Base-by-base conservation (phyloP, 73 alveolate species). In the Paramecium primaurelia region DNA sequence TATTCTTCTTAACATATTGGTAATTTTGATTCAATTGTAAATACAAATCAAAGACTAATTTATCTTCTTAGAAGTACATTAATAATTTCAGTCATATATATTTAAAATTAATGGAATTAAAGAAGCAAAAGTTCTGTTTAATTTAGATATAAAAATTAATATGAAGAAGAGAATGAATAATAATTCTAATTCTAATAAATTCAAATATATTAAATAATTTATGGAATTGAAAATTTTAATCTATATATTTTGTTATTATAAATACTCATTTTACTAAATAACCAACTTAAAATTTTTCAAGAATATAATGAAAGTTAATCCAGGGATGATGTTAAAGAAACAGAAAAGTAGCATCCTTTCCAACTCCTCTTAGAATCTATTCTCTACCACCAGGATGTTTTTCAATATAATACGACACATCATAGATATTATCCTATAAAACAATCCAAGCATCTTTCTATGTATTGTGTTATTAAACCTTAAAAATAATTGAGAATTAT, bases 351-450 rank as follows among this genome's bases (percentile, higher is more conserved):
- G 98, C 96, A 92, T 97, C 99, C 77, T 93, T 95, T 26, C 99
- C 99, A 20, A 97, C 98, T 6, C 97, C 97, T 44, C 89, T 71
- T 94, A 97, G 37, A 44, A 97, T 92, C 86, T 95, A 95, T 64
- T 88, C 94, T 10, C 97, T 96, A 2, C 99, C 99, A 14, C 99
- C 99, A 14, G 99, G 99, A 94, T 97, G 99, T 38, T 83, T 69
- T 71, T 97, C 90, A 22, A 97, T 86, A 85, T 93, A 97, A 85
- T 91, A 90, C 1, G 99, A 95, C 28, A 97, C 86, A 68, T 97
- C 99, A 93, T 97, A 97, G 25, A 97, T 98, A 60, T 89, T 88
- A 38, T 96, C 98, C 51, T 95, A 87, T 54, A 91, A 58, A 9
- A 96, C 96, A 22, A 96, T 92, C 99, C 99, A 97, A 6, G 98